These are phyloP conservation scores for Argentina anserina DNA, from an alignment of 306 rosid genomes.

Conservation along the genomic window DNA sequence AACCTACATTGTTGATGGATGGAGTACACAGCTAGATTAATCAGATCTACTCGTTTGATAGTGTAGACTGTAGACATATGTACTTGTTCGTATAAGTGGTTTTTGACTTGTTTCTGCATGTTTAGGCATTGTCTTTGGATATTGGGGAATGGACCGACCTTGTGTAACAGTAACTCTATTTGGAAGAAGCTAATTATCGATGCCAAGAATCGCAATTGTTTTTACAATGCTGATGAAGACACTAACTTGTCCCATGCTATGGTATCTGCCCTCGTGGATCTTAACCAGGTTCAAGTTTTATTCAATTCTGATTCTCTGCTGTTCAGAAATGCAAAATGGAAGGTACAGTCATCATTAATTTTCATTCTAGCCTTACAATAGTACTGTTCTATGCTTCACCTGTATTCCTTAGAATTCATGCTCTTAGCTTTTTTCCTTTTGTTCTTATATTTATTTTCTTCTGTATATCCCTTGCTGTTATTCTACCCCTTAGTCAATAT, in stretches of 20 bases:
- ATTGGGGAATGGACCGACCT: constrained; percentile 32
- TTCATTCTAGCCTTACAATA: background rate
- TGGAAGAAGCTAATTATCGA: constrained; percentile 35
- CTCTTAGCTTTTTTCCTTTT: background rate
- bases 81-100: background rate
- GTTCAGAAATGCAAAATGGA: background rate
- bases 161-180: constrained; percentile 20
- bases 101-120: background rate
- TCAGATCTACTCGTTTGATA: background rate
- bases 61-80: background rate
- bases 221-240: constrained; percentile 26
- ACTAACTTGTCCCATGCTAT: constrained; percentile 23
- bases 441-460: background rate
- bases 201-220: constrained; percentile 33
- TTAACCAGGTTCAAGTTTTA: background rate
- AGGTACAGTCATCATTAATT: background rate
- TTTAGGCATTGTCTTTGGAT: constrained; percentile 43
- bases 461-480: background rate
- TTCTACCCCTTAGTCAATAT: background rate
- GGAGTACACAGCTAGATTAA: background rate
- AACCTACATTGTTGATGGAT: background rate
- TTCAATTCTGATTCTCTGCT: too few relatives aligned
- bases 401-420: background rate
- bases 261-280: constrained; percentile 9
- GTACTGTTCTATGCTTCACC: background rate